phyloP scores from a whole-genome alignment of 495 filamentous ascomycete genomes.

The Immersiella caudata region DNA sequence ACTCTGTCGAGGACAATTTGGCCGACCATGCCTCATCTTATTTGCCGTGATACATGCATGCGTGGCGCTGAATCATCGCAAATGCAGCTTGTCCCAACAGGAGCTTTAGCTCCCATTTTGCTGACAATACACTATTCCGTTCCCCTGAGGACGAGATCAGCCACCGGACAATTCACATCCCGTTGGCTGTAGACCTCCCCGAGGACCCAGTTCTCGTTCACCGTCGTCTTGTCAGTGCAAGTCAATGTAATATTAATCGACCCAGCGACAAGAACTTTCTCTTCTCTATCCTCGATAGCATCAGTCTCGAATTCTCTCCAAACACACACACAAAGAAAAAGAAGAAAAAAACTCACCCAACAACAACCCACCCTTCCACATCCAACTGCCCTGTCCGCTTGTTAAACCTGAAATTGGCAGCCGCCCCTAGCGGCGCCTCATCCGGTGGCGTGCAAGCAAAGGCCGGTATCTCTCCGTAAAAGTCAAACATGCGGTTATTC shows the following conservation, averaged over 20 bases:
- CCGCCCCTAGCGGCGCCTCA: conserved; percentile 14
- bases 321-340: too few relatives aligned
- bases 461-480: conserved; percentile 45
- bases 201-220: conserved; percentile 45
- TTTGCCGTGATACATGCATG: too few relatives aligned
- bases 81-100: background rate
- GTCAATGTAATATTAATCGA: conserved; percentile 36
- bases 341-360: conserved; percentile 36
- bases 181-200: conserved; percentile 45
- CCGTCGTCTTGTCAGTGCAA: conserved; percentile 41
- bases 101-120: background rate
- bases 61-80: too few relatives aligned
- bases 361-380: conserved; percentile 41
- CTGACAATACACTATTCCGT: background rate
- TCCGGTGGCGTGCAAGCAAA: conserved; percentile 38
- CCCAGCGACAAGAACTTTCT: conserved; percentile 23
- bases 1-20: too few relatives aligned
- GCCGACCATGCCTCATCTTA: too few relatives aligned
- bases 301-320: background rate
- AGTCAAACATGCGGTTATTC: conserved; percentile 44
- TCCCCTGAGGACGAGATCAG: background rate
- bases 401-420: conserved; percentile 40
- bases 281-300: background rate
- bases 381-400: conserved; percentile 36
- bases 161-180: conserved; percentile 37